These are phyloP conservation scores for Oenanthe sinensis DNA, from an alignment of 129 eudicot species.

Conservation along the genomic window DNA sequence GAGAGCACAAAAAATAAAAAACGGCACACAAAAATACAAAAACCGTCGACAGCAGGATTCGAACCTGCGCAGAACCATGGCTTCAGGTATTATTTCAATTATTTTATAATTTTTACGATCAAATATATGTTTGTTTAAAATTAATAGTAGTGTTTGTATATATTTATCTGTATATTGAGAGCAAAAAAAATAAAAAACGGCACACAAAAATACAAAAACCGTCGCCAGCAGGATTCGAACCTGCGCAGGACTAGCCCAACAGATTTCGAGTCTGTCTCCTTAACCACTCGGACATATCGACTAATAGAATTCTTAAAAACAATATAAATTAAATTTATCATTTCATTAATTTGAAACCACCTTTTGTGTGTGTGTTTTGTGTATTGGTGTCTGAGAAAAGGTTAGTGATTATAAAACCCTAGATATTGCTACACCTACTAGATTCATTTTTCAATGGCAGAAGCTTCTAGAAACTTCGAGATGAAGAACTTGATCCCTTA, in stretches of 20 bases:
- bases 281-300: conserved; percentile 96
- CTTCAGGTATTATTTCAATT: too few relatives aligned
- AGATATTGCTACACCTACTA: neutral
- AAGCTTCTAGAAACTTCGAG: neutral
- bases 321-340: neutral
- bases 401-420: neutral
- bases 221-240: conserved; percentile 65
- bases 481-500: neutral
- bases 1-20: neutral
- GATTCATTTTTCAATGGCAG: neutral
- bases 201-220: conserved; percentile 20
- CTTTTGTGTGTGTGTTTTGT: neutral
- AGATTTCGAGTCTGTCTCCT: conserved; percentile 96
- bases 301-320: too few relatives aligned
- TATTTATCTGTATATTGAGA: too few relatives aligned
- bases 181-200: neutral
- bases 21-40: conserved; percentile 14
- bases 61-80: conserved; percentile 98
- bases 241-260: conserved; percentile 96
- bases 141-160: too few relatives aligned
- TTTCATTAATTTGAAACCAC: neutral
- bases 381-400: neutral
- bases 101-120: too few relatives aligned
- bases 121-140: too few relatives aligned
- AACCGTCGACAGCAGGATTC: conserved; percentile 52